These are phyloP conservation scores for Trichophaea hybrida DNA, from an alignment of 2,329 filamentous ascomycete species.

Conservation along the genomic window DNA sequence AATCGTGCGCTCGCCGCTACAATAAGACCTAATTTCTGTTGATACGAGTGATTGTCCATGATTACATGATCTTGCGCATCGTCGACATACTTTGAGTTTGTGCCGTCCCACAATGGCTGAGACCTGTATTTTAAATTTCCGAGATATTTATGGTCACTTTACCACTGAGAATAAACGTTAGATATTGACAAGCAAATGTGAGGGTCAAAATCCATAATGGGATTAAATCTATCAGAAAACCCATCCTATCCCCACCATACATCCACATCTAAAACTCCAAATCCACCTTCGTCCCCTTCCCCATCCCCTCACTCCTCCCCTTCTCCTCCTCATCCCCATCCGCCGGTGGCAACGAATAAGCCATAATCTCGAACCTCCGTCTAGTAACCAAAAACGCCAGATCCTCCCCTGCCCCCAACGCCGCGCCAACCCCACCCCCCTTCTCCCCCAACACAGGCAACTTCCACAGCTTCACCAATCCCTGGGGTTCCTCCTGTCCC, in stretches of 20 bases:
- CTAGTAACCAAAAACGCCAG: conserved; percentile 81
- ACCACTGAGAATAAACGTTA: too few relatives aligned
- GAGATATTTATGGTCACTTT: too few relatives aligned
- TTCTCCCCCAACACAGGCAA: conserved; percentile 77
- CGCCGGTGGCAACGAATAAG: conserved; percentile 76
- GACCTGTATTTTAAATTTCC: too few relatives aligned
- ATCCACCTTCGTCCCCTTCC: conserved; percentile 46
- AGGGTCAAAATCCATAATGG: too few relatives aligned
- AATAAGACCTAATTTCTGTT: too few relatives aligned
- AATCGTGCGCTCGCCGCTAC: too few relatives aligned
- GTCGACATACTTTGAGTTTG: too few relatives aligned
- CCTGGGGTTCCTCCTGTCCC: conserved; percentile 60
- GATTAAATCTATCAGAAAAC: background rate
- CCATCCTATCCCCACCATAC: background rate
- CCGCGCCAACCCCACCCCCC: conserved; percentile 58
- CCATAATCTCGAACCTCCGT: conserved; percentile 68
- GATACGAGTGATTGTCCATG: too few relatives aligned
- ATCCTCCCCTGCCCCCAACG: conserved; percentile 54
- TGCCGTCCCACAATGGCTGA: too few relatives aligned
- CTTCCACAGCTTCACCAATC: conserved; percentile 68
- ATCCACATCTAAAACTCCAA: conserved; percentile 50
- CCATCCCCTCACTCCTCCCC: conserved; percentile 25
- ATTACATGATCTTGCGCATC: too few relatives aligned
- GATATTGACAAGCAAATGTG: too few relatives aligned
- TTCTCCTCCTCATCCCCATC: conserved; percentile 48